These are phyloP conservation scores for Hypoxylon sp. DNA, from an alignment of 2,329 filamentous ascomycete species.

Conservation along the genomic window DNA sequence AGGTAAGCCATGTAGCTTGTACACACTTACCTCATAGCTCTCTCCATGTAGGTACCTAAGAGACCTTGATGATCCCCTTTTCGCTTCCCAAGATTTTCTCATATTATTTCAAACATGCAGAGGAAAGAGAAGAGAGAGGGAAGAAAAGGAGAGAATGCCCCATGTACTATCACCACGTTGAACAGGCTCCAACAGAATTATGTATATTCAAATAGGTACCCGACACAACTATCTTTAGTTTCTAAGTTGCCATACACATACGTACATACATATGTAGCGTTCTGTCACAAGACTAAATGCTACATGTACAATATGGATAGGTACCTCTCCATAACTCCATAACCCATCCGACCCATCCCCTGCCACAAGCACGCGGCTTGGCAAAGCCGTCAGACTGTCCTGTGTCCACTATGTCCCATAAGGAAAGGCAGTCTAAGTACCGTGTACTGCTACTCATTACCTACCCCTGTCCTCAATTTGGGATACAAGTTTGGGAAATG, in stretches of 20 bases:
- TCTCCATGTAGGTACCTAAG: not conserved
- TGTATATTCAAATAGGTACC: not conserved
- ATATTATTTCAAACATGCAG: constrained; percentile 1
- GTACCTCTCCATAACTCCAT: constrained; percentile 14
- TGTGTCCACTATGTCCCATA: constrained; percentile 21
- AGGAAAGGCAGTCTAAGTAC: constrained; percentile 28
- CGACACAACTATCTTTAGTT: not conserved
- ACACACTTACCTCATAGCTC: not conserved
- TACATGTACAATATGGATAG: constrained; percentile 13
- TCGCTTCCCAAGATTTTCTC: constrained; percentile 9
- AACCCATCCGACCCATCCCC: constrained; percentile 30
- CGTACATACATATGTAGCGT: constrained; percentile 13
- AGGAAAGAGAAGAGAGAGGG: not conserved
- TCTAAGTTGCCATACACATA: not conserved
- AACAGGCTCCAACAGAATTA: not conserved
- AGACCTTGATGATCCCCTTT: constrained; percentile 1
- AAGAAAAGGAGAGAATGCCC: not conserved
- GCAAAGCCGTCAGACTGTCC: constrained; percentile 34
- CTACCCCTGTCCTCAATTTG: constrained; percentile 37
- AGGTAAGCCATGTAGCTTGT: constrained; percentile 2
- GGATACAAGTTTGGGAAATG: constrained; percentile 38
- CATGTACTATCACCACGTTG: not conserved
- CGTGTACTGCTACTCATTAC: constrained; percentile 8
- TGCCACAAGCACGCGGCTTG: constrained; percentile 39
- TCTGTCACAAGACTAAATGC: constrained; percentile 18